phyloP scores from a whole-genome alignment of 2,329 filamentous ascomycete species.

The Seiridium unicorne region DNA sequence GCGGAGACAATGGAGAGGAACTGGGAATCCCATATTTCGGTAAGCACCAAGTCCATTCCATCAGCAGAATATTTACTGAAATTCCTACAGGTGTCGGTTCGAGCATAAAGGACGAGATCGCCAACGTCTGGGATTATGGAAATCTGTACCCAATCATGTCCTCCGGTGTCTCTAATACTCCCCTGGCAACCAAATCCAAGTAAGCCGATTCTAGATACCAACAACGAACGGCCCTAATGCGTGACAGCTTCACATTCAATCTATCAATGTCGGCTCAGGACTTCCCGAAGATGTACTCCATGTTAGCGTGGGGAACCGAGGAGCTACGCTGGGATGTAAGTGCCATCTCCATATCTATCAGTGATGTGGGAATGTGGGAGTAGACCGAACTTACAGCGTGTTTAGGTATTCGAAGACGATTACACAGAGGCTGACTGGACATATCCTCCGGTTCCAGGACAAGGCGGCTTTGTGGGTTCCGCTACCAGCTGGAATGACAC shows the following conservation, averaged over 20 bases:
- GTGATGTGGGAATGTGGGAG: background rate
- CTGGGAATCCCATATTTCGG: constrained; percentile 32
- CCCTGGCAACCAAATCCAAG: constrained; percentile 16
- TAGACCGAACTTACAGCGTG: background rate
- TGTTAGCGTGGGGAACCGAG: constrained; percentile 20
- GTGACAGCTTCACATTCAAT: constrained; percentile 24
- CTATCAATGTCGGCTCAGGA: constrained; percentile 19
- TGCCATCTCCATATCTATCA: background rate
- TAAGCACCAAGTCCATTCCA: background rate
- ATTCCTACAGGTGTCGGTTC: constrained; percentile 14
- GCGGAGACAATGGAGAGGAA: constrained; percentile 27
- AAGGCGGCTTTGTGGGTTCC: constrained; percentile 40
- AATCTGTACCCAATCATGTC: constrained; percentile 11
- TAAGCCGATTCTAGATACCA: background rate
- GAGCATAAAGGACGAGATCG: constrained; percentile 14
- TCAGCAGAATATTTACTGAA: background rate
- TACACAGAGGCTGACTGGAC: constrained; percentile 39
- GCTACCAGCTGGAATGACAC: constrained; percentile 37
- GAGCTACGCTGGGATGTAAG: constrained; percentile 27
- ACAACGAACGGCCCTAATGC: background rate
- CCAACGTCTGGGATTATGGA: constrained; percentile 16
- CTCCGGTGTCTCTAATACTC: constrained; percentile 9
- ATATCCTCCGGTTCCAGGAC: constrained; percentile 37
- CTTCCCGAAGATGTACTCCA: constrained; percentile 21
- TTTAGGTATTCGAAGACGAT: constrained; percentile 33